Conservation (phyloP, 345 rosid species). For the Raphanus sativus region DNA sequence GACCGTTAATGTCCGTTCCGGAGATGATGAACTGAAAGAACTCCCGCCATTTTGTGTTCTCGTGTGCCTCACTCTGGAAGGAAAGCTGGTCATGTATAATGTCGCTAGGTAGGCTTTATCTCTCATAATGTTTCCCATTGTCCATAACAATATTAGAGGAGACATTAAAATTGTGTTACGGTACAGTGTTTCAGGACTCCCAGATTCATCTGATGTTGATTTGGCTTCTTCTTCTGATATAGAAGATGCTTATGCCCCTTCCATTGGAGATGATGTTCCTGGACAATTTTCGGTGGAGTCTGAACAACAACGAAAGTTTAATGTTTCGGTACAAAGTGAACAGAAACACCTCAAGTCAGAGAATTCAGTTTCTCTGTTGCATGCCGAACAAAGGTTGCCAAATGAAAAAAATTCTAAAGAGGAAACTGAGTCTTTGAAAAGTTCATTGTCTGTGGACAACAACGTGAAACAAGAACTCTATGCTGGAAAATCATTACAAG, state of each 20-base stretch:
- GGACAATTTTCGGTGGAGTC: conserved; percentile 39
- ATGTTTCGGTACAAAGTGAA: conserved; percentile 36
- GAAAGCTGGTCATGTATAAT: conserved; percentile 77
- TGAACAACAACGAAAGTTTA: conserved; percentile 33
- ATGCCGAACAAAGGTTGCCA: conserved; percentile 27
- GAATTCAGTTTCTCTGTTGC: conserved; percentile 34
- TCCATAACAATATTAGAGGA: conserved; percentile 13
- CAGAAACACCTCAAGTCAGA: conserved; percentile 34
- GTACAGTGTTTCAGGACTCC: conserved; percentile 52
- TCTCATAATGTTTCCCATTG: conserved; percentile 17
- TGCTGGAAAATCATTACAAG: conserved; percentile 38
- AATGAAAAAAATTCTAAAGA: conserved; percentile 17
- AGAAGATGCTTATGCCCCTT: conserved; percentile 47
- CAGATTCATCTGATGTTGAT: conserved; percentile 40
- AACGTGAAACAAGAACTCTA: conserved; percentile 36
- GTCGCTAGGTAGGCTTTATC: conserved; percentile 65
- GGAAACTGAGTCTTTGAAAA: conserved; percentile 34
- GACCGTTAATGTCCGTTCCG: conserved; percentile 63
- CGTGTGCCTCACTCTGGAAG: conserved; percentile 84
- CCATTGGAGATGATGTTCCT: conserved; percentile 34
- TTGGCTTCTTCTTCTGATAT: conserved; percentile 49
- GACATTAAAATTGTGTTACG: conserved; percentile 34
- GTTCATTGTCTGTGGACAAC: conserved; percentile 35
- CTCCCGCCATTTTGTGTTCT: conserved; percentile 72
- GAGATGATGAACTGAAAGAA: conserved; percentile 66